Evolutionary conservation across 306 rosid genomes (phyloP).

Genomic region (Prunus dulcis): DNA sequence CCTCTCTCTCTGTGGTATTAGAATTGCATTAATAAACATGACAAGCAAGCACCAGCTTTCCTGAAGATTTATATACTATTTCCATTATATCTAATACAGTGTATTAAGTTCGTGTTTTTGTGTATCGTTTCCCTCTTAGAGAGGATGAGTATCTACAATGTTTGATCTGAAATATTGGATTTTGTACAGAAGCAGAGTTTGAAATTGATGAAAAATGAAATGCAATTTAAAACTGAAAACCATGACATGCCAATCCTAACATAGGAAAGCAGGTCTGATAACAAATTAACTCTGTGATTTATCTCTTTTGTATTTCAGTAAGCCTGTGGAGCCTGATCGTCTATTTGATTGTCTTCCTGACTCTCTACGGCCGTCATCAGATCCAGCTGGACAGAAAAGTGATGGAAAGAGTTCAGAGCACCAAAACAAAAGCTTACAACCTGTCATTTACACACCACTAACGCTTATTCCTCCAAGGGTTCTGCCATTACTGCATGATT

Average conservation of each 20-base stretch:
- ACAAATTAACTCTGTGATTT: not conserved
- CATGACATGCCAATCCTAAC: not conserved
- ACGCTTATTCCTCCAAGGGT: slow-evolving; percentile 89
- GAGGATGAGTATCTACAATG: not conserved
- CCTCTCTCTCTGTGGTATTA: not conserved
- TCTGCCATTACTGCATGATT: slow-evolving; percentile 82
- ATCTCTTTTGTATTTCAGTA: slow-evolving; percentile 53
- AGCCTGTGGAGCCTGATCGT: slow-evolving; percentile 96
- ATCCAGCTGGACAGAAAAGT: slow-evolving; percentile 37
- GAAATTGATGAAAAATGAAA: not conserved
- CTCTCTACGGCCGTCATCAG: slow-evolving; percentile 70
- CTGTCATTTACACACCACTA: slow-evolving; percentile 49
- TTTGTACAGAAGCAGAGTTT: not conserved
- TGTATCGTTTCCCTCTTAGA: not conserved
- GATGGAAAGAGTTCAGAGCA: slow-evolving; percentile 47
- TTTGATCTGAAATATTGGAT: not conserved
- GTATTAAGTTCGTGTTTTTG: not conserved
- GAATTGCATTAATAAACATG: not conserved
- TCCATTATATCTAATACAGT: not conserved
- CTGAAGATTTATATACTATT: not conserved
- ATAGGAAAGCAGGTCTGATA: not conserved
- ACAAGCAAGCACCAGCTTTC: not conserved
- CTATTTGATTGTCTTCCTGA: slow-evolving; percentile 85
- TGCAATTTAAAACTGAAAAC: not conserved
- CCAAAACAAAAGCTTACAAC: slow-evolving; percentile 41